phyloP scores from a whole-genome alignment of 768 basidiomycete genomes.

The Clitopilus hobsonii region DNA sequence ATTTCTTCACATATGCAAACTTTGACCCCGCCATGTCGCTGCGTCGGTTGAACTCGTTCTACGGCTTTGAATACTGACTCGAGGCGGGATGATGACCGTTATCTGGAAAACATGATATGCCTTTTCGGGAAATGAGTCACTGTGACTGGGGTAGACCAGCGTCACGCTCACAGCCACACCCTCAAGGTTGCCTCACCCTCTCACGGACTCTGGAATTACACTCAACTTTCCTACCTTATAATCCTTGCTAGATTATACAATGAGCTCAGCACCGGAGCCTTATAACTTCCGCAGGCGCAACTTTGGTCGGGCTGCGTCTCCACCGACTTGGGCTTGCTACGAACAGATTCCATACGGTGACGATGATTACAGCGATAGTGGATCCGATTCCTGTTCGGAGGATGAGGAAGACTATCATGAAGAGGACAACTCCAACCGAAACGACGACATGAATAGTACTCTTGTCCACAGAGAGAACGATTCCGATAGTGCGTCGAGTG shows the following conservation, averaged over 20 bases:
- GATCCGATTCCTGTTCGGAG: constrained; percentile 66
- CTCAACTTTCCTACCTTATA: no score
- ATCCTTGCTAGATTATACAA: constrained; percentile 12
- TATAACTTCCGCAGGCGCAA: constrained; percentile 65
- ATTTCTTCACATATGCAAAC: constrained; percentile 86
- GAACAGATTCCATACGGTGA: constrained; percentile 79
- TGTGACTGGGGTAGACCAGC: not conserved
- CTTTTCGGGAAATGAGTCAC: not conserved
- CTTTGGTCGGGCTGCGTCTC: constrained; percentile 76
- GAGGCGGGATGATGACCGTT: not conserved
- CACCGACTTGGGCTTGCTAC: constrained; percentile 87
- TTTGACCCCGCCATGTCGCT: constrained; percentile 82
- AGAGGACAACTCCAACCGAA: not conserved
- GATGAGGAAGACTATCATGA: constrained; percentile 61
- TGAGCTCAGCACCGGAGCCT: constrained; percentile 35
- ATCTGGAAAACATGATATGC: constrained; percentile 9
- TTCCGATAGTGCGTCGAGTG: constrained; percentile 16
- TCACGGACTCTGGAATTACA: constrained; percentile 10
- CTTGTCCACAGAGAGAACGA: constrained; percentile 19
- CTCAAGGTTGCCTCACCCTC: constrained; percentile 9
- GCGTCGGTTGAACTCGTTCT: not conserved
- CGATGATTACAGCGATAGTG: constrained; percentile 56
- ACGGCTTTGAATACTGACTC: not conserved
- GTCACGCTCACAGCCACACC: constrained; percentile 4
- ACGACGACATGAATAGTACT: not conserved